Evolutionary conservation across 2,329 filamentous ascomycete species (phyloP), one percentile per base, ranked within the genome.

Genomic region (Talaromyces piceae): DNA sequence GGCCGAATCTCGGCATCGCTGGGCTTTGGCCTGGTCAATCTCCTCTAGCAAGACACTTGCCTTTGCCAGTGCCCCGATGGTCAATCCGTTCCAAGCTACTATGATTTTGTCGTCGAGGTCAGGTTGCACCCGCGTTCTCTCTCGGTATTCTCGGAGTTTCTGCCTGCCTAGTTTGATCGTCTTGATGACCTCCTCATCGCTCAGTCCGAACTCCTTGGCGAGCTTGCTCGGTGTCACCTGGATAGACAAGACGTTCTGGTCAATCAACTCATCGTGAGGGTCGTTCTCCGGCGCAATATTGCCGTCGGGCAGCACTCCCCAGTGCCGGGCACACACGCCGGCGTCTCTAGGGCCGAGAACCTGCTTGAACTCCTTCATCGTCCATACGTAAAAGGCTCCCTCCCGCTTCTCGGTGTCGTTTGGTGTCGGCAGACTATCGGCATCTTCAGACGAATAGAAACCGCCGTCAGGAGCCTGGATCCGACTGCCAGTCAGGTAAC

Each of bases 311-410:
- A 81, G 79, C 12, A 96, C 85, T 54, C 88, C 87, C 82, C 88
- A 97, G 67, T 95, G 88, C 4, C 82, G 82, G 1, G 89, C 88
- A 26, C 88, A 83, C 13, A 95, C 80, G 2, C 84, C 80, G 20
- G 84, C 84, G 53, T 87, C 82, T 37, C 83, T 77, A 3, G 79
- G 75, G 2, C 82, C 82, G 1, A 96, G 77, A 2, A 94, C 81
- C 9, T 82, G 79, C 54, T 90, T 84, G 54, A 97, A 86, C 64
- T 97, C 91, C 47, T 89, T 86, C 47, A 86, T 74, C 0, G 91
- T 95, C 91, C 91, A 98, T 3, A 96, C 81, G 61, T 97, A 96
- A 65, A 88, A 97, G 0, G 91, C 91, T 0, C 93, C 93, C 68
- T 97, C 91, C 28, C 87, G 81, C 74, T 91, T 90, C 49, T 94